Base-by-base conservation (phyloP, 176 grass and related monocot genomes). In the Calamus simplicifolius region DNA sequence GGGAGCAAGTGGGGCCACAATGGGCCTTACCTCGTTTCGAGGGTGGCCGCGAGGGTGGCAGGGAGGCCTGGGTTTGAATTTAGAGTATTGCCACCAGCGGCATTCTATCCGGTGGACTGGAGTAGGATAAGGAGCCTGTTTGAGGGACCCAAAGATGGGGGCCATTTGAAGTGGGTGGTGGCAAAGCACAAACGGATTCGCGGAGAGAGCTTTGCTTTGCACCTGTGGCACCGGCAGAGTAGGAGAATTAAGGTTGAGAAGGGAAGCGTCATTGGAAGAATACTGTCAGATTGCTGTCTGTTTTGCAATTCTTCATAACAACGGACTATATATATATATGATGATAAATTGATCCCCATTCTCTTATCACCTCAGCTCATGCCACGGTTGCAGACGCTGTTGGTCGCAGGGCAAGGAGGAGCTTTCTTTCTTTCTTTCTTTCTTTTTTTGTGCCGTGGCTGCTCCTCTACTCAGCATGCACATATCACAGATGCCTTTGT, bases 51-150 rank as follows among this genome's bases (percentile, higher is more conserved):
- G 62, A 71, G 82, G 69, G 18, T 83, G 3, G 67, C 60, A 6
- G 58, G 58, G 5, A 31, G 50, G 1, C 60, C 72, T 0, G 66
- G 48, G 13, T 71, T 66, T 25, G 49, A 71, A 54, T 48, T 97
- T 27, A 82, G 30, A 14, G 78, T 88, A 64, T 54, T 97, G 58
- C 84, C 80, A 29, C 92, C 92, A 7, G 26, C 31, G 28, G 78
- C 81, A n/a, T 97, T 97, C 75, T 97, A 97, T 52, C 92, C 87
- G 6, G 64, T 91, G 27, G 74, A 82, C 48, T 97, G 92, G 92
- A 88, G 28, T 53, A 83, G 68, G 75, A 91, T 97, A 69, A 17
- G n/a, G 5, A 72, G 58, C 6, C 70, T 97, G 72, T 97, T 97
- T 69, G 5, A 21, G 18, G 78, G 72, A 5, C 87, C 92, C 18